These are phyloP conservation scores for Larix kaempferi DNA, from an alignment of 75 land plant genomes.

Conservation along the genomic window DNA sequence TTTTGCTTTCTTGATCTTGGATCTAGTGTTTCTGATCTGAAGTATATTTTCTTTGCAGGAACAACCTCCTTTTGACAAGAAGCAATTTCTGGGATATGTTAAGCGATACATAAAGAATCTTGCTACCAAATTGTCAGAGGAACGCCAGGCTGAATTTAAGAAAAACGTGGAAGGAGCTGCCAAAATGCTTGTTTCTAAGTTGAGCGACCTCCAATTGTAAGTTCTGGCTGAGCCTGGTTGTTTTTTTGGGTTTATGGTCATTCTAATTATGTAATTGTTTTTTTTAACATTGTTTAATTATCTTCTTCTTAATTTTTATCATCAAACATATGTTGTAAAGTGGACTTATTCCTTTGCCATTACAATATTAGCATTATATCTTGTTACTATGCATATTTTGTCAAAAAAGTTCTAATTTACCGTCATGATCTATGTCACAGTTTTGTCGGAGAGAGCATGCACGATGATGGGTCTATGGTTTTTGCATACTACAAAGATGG, in stretches of 20 bases:
- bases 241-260: not conserved
- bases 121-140: slow-evolving; percentile 58
- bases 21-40: not conserved
- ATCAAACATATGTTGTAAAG: too few relatives aligned
- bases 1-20: not conserved
- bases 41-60: slow-evolving; percentile 37
- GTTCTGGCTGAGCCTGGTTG: slow-evolving; percentile 2
- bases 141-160: slow-evolving; percentile 69
- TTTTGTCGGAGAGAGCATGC: slow-evolving; percentile 97
- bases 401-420: too few relatives aligned
- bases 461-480: slow-evolving; percentile 68
- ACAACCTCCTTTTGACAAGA: slow-evolving; percentile 92
- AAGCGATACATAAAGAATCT: slow-evolving; percentile 77
- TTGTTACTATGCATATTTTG: too few relatives aligned
- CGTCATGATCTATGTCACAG: slow-evolving; percentile 16
- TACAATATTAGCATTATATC: too few relatives aligned
- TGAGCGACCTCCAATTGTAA: slow-evolving; percentile 84
- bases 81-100: slow-evolving; percentile 64
- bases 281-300: too few relatives aligned
- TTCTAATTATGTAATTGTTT: too few relatives aligned
- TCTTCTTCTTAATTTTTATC: too few relatives aligned
- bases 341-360: too few relatives aligned
- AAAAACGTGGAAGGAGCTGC: slow-evolving; percentile 79
- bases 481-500: slow-evolving; percentile 94
- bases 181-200: slow-evolving; percentile 74